Conservation (phyloP, 192 early-diverging fungal genomes). For the Coemansia sp. region DNA sequence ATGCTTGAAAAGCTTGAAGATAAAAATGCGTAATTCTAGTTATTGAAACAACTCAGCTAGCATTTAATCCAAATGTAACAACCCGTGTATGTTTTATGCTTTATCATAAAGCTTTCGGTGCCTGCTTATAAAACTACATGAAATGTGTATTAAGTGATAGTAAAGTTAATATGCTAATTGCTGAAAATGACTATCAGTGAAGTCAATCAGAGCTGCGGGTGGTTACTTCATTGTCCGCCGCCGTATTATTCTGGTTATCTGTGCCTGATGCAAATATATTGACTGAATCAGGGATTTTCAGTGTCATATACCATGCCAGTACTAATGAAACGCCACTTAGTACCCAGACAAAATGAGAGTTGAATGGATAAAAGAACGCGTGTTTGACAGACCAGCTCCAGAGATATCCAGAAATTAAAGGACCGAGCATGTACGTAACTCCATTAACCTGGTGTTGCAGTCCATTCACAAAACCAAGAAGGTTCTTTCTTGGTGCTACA, state of each 20-base stretch:
- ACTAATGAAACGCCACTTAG: conserved; percentile 14
- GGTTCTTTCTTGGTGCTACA: conserved; percentile 29
- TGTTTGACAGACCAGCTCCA: conserved; percentile 48
- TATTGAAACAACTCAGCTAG: no score
- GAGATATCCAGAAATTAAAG: conserved; percentile 26
- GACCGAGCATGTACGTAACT: conserved; percentile 23
- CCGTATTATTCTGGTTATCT: neutral
- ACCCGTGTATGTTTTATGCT: no score
- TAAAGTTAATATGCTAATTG: no score
- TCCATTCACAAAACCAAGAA: conserved; percentile 39
- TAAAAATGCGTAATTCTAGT: no score
- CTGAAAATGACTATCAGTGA: neutral
- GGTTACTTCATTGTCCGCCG: neutral
- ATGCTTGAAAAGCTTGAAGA: no score
- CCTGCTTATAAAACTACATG: no score
- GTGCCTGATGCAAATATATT: conserved; percentile 32
- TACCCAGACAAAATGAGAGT: conserved; percentile 35
- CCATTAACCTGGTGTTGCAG: conserved; percentile 36
- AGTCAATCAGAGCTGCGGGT: neutral
- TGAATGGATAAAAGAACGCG: conserved; percentile 13
- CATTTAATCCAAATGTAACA: no score
- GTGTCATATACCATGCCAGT: conserved; percentile 9
- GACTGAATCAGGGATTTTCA: conserved; percentile 24
- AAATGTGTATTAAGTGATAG: no score
- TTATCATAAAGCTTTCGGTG: no score